Evolutionary conservation across 2,329 filamentous ascomycete genomes (phyloP).

Genomic region (Fusarium sarcochroum): DNA sequence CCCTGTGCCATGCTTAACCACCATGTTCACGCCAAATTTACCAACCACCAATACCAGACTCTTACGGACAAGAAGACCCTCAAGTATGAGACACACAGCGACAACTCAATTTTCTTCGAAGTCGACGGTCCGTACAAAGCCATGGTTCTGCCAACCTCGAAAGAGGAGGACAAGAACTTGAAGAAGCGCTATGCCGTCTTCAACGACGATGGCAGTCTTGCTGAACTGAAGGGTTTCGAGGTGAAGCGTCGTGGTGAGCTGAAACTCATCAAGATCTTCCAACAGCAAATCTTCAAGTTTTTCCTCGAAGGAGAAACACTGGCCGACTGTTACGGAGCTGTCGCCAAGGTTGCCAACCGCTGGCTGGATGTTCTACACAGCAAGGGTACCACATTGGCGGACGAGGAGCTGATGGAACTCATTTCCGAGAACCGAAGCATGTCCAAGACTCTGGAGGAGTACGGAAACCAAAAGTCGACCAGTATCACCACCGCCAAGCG

Average conservation of each 20-base stretch:
- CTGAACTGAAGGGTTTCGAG: constrained; percentile 97
- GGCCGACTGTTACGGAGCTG: constrained; percentile 88
- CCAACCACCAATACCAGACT: constrained; percentile 97
- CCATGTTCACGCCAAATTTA: constrained; percentile 93
- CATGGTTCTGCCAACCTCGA: constrained; percentile 97
- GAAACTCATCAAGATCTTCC: constrained; percentile 99
- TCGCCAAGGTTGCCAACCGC: constrained; percentile 93
- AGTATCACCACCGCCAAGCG: constrained; percentile 99
- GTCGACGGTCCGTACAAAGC: constrained; percentile 98
- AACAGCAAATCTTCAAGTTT: constrained; percentile 99
- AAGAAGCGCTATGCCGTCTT: constrained; percentile 99
- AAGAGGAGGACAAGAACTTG: constrained; percentile 99
- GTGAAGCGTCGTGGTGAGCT: constrained; percentile 97
- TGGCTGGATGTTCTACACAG: constrained; percentile 97
- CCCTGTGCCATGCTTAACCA: constrained; percentile 99
- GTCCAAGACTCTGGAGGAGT: constrained; percentile 97
- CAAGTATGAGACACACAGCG: constrained; percentile 96
- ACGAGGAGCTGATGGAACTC: constrained; percentile 98
- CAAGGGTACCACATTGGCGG: constrained; percentile 89
- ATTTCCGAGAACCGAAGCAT: constrained; percentile 99
- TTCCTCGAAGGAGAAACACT: constrained; percentile 93
- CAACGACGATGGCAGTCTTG: constrained; percentile 95
- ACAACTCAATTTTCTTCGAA: constrained; percentile 99
- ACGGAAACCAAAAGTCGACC: constrained; percentile 94
- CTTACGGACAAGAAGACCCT: constrained; percentile 83